Evolutionary conservation across 805 yeast species (phyloP), one percentile per base, ranked within the genome.

Genomic region (Lachancea mirantina): DNA sequence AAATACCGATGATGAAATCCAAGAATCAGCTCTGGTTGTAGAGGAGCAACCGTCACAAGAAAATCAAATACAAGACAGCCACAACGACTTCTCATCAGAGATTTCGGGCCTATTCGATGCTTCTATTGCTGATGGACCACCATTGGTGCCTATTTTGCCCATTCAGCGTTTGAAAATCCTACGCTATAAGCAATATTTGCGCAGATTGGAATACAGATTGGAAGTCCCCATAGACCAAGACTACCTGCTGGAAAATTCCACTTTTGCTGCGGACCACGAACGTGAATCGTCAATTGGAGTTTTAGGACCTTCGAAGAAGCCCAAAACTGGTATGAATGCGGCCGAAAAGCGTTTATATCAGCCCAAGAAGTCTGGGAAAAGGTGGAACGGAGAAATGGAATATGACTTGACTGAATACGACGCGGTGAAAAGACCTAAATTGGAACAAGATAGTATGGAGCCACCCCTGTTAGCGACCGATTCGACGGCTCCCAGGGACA

Each of bases 371-470:
- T 14, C 31, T 6, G 36, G 52, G 3, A 44, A 46, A 4, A 41
- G 37, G 16, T 55, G 61, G 61, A 46, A 52, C 2, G 57, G 43
- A 3, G 45, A 49, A 23, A 47, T 53, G 22, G 54, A 52, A 29
- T 56, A 55, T 28, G 57, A 53, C 34, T 29, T 47, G 4, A 38
- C 55, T 7, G 52, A 47, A 23, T 47, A 45, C 26, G 49, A 47
- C 19, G 41, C 37, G 21, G 28, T 35, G 10, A 43, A 43, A 22
- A 35, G 30, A 19, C 34, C 39, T 10, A 31, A 26, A 22, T 26
- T 18, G 14, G 31, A 32, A 10, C 31, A 23, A 14, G 27, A 13
- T n/a, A 18, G 24, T 11, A 19, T 22, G 24, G 34, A 31, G 16
- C 25, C 24, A 5, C n/a, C n/a, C n/a, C n/a, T n/a, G n/a, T n/a